A percentile compares a stretch with the other conserved stretches of the same genome.
phyloP scores from a whole-genome alignment of 202 grass and related monocot species.

The Sporobolus alterniflorus region DNA sequence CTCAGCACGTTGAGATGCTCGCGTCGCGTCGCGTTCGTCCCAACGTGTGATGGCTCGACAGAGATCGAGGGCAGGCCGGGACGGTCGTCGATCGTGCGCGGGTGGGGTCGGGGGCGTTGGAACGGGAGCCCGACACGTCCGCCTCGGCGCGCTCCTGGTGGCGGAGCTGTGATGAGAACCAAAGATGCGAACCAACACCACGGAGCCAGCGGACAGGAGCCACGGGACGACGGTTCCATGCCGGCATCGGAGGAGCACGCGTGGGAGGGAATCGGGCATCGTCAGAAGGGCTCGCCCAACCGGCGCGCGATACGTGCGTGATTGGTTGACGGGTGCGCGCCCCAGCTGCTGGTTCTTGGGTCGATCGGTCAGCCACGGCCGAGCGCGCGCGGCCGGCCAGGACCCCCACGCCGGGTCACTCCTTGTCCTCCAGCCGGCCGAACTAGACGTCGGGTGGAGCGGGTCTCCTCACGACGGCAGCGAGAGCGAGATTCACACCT shows the following conservation, averaged over 20 bases:
- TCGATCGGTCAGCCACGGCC: not conserved
- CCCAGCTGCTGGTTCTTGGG: too few relatives aligned
- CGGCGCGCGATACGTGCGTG: not conserved
- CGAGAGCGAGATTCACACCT: too few relatives aligned
- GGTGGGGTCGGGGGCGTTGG: not conserved
- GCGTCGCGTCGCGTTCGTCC: not conserved
- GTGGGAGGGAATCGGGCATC: not conserved
- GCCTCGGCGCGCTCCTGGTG: not conserved
- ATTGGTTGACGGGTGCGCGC: not conserved
- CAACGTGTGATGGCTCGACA: not conserved
- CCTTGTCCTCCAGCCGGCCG: not conserved
- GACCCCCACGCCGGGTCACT: conserved; percentile 25
- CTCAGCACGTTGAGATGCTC: not conserved
- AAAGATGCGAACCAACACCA: too few relatives aligned
- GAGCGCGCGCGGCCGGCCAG: not conserved
- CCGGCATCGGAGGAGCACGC: not conserved
- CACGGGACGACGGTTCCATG: not conserved
- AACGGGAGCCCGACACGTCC: not conserved
- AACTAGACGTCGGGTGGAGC: not conserved
- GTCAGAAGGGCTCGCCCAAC: not conserved
- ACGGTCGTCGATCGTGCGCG: not conserved
- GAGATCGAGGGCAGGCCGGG: not conserved
- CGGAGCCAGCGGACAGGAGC: too few relatives aligned
- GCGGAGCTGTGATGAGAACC: too few relatives aligned
- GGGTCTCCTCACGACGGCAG: too few relatives aligned